Evolutionary conservation across 1,284 basidiomycete genomes (phyloP).

Genomic region (Phellinidium pouzarii): DNA sequence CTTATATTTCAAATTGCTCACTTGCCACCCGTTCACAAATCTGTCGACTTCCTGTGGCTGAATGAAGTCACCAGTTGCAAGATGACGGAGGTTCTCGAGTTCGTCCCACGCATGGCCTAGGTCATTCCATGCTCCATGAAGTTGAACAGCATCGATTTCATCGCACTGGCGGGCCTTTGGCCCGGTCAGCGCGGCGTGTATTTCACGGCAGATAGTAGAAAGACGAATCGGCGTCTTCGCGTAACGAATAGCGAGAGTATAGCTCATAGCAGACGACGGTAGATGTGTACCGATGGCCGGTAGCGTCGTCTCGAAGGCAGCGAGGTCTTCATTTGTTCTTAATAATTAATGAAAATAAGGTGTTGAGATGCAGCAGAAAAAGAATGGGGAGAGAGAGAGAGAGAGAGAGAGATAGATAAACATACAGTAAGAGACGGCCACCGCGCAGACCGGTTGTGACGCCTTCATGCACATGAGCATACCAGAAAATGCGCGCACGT

Average conservation of each 20-base stretch:
- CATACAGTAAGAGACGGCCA: slow-evolving; percentile 69
- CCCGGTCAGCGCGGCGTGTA: slow-evolving; percentile 72
- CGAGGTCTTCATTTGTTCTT: slow-evolving; percentile 62
- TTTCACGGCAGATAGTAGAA: slow-evolving; percentile 62
- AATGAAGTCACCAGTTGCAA: slow-evolving; percentile 33
- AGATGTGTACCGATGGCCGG: slow-evolving; percentile 34
- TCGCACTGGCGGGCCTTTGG: slow-evolving; percentile 55
- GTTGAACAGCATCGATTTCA: slow-evolving; percentile 51
- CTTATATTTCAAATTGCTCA: slow-evolving; percentile 27
- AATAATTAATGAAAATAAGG: no score
- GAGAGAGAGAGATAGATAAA: slow-evolving; percentile 13
- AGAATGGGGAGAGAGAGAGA: slow-evolving; percentile 3
- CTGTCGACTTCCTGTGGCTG: slow-evolving; percentile 55
- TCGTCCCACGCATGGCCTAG: slow-evolving; percentile 78
- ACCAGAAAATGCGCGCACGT: slow-evolving; percentile 80
- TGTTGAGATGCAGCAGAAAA: no score
- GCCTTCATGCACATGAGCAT: slow-evolving; percentile 75
- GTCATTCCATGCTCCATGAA: slow-evolving; percentile 74
- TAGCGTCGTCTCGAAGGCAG: slow-evolving; percentile 59
- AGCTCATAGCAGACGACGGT: slow-evolving; percentile 29
- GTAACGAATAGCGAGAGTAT: slow-evolving; percentile 35
- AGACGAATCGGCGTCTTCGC: slow-evolving; percentile 65
- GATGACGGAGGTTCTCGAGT: slow-evolving; percentile 55
- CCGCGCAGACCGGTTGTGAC: slow-evolving; percentile 74
- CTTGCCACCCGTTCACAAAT: slow-evolving; percentile 65